Evolutionary conservation across 2,329 filamentous ascomycete species (phyloP), one percentile per base, ranked within the genome.

Genomic region (Aspergillus floridensis): DNA sequence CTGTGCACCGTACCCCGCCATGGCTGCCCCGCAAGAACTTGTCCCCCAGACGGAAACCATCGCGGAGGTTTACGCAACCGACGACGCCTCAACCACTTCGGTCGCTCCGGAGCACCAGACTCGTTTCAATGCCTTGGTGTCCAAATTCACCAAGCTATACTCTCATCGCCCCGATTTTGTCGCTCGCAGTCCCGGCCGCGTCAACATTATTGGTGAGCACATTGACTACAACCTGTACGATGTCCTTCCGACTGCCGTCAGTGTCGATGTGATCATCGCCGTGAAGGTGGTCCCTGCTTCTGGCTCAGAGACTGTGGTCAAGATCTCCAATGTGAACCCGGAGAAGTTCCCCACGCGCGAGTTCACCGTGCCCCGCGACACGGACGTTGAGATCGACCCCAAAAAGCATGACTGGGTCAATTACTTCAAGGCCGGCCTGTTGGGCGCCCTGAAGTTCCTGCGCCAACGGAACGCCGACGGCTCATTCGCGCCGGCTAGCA

Each of bases 151-250:
- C 66, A 77, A 83, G 59, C 80, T 79, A 47, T 96, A 93, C 77
- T 88, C 86, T 66, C 82, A 86, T 54, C 79, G 82, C 16, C 87
- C 93, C 44, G 84, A 90, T 60, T 97, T 96, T 70, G 86, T 98
- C 21, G 86, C 93, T 10, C 88, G 95, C 63, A 96, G 93, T 57
- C 95, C 95, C 1, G 95, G 95, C 61, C 86, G 95, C 66, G 95
- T 99, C 66, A 98, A 98, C 80, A 95, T 99, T 72, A 97, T 99
- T 73, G 95, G 95, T 76, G 95, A 99, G 83, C 95, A 99, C 80
- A 96, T 99, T 71, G 95, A 99, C 80, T 99, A 99, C 80, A 96
- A 92, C 14, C 86, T 99, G 21, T 99, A 98, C 81, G 88, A 95
- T 68, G 93, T 97, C 60, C 83, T 99, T 24, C 95, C 95, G 55